Base-by-base conservation (phyloP, 2,329 filamentous ascomycete genomes). In the Phyllosticta citrichinensis region DNA sequence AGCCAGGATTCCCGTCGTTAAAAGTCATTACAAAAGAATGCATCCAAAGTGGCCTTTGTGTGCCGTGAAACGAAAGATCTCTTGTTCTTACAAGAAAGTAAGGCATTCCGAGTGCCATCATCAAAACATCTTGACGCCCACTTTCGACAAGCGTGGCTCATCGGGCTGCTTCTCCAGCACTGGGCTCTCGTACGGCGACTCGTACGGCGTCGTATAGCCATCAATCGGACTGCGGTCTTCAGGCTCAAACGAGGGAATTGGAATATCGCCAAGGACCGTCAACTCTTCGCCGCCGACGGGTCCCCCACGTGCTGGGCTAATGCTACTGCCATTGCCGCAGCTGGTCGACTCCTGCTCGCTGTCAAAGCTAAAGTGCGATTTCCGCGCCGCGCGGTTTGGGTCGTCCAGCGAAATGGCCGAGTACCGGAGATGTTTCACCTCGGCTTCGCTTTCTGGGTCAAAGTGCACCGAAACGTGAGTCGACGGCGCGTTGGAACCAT, bases 371-470 rank as follows among this genome's bases (percentile, higher is more conserved):
- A 61, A 61, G 14, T 54, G 59, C 50, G 27, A 47, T 40, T 57
- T 61, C 47, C 59, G 59, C 30, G 52, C 25, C 5, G 52, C 52
- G 5, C 52, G 52, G 19, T 12, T 53, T 20, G 52, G 52, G 25
- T 53, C 52, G 40, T 47, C 40, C 14, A 47, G n/a, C 40, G 40
- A 47, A n/a, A 47, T 47, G 12, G 40, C 40, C 40, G 40, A 47
- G 17, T 47, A 47, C 3, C 40, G 40, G 5, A 47, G 0, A 71
- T 71, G 4, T 66, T 70, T 2, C 70, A 71, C 2, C 70, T 73
- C 1, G 72, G 70, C 27, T 73, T 73, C 2, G 66, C 65, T 0
- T 6, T 53, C 52, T 3, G 20, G 52, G 10, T 27, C 52, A 47
- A 47, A 47, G 40, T 47, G 40, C 1, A 47, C 40, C 14, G 40